Base-by-base conservation (phyloP, 176 grass and related monocot genomes). In the Oryza coarctata region DNA sequence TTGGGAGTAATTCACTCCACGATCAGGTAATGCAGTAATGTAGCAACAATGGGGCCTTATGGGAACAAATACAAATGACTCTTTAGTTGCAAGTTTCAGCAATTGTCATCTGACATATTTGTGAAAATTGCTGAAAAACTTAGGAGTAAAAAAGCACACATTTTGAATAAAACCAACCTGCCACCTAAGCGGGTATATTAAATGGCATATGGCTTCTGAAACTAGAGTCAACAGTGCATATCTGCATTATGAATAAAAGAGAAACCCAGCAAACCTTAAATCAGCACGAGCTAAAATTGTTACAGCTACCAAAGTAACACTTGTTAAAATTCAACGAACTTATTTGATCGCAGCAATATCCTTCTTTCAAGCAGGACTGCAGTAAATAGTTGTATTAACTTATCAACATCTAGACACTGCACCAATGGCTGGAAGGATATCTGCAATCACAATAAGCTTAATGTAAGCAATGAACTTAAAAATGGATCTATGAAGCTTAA, bases 151-250 rank as follows among this genome's bases (percentile, higher is more conserved):
- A 80, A 47, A 75, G 39, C 31, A 49, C 49, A 57, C 23, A 78
- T 65, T 73, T 81, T 65, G 20, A 74, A 75, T 76, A 66, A 77
- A 64, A 63, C 88, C 73, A 77, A 99, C 96, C 96, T 95, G 96
- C 96, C 96, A 99, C 85, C 93, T 94, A 81, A 99, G 81, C 66
- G 96, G 96, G 77, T 99, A 95, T 89, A 95, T 95, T 85, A 99
- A 95, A 89, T 99, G 96, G 87, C 96, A 99, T 83, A 99, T 94
- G 79, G 96, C 93, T 90, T 99, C 96, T 60, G 96, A 99, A 49
- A 95, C 96, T 77, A 99, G 80, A 78, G 96, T 99, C 71, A 99
- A 87, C 67, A 99, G 82, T 71, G 96, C 90, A 85, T 99, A 99
- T 83, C 96, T 94, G 80, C 87, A 84, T 68, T 70, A 86, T 55